Base-by-base conservation (phyloP, 2,329 filamentous ascomycete species). In the Colletotrichum sp. region DNA sequence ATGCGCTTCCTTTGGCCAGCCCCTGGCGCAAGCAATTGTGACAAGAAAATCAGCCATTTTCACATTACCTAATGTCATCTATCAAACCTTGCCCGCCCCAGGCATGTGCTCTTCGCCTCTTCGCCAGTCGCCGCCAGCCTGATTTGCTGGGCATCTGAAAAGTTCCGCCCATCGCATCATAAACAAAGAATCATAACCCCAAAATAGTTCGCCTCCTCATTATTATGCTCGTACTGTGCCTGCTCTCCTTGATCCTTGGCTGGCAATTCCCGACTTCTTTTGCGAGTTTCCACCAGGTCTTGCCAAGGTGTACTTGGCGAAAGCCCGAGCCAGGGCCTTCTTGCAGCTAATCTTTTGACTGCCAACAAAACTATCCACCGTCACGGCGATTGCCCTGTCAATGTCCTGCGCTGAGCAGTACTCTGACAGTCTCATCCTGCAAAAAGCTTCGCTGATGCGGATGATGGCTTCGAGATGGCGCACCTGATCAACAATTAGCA, bases 381-480 rank as follows among this genome's bases (percentile, higher is more conserved):
- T 98, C 8, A 99, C 97, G 16, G 96, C 95, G 82, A 99, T 99
- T 74, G 97, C 97, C 59, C 97, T 95, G 85, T 99, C 97, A 80
- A 99, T 98, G 82, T 99, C 97, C 75, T 94, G 91, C 3, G 94
- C 87, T 8, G 94, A 94, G 85, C 96, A 98, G 88, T 98, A 98
- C 79, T 99, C 97, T 0, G 95, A 97, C n/a, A 99, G 89, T 16
- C 97, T 94, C 97, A 99, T 99, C 82, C 98, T 96, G 85, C 95
- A 98, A 87, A 99, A 99, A 1, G 96, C 88, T 84, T 99, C 97
- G 73, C 93, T 93, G 82, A 98, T 98, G 82, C 97, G 95, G 87
- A 99, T 98, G 82, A 98, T 98, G 77, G 96, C 96, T 90, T 99
- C 97, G 39, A 99, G 89, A 87, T 99, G 97, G 88, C 97, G 96